phyloP scores from a whole-genome alignment of 768 basidiomycete genomes.

The Collybia sordida region DNA sequence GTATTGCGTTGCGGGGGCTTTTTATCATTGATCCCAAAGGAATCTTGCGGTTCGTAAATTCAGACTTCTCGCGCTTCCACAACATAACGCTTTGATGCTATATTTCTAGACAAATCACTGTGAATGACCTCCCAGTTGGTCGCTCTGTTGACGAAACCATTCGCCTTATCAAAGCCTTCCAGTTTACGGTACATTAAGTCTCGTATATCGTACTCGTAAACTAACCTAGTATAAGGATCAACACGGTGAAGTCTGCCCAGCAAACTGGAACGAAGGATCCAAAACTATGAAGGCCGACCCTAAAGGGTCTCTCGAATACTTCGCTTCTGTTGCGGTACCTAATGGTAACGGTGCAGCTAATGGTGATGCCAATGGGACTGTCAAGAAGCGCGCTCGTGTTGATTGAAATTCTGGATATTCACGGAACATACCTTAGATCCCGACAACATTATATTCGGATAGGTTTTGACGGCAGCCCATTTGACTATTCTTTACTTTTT shows the following conservation, averaged over 20 bases:
- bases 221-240: constrained; percentile 52
- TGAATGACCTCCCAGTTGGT: constrained; percentile 95
- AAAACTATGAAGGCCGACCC: constrained; percentile 86
- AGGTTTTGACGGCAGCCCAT: no score
- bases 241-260: constrained; percentile 92
- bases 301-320: constrained; percentile 72
- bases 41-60: constrained; percentile 50
- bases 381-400: constrained; percentile 60
- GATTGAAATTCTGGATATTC: constrained; percentile 27
- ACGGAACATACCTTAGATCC: no score
- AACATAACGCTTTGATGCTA: background rate
- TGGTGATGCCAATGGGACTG: constrained; percentile 33
- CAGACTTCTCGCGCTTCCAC: background rate
- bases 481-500: no score
- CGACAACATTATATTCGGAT: no score
- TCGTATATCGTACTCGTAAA: background rate
- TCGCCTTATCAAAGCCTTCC: constrained; percentile 91
- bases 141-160: constrained; percentile 93
- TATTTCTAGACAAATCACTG: constrained; percentile 66
- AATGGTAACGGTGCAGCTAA: constrained; percentile 17
- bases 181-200: constrained; percentile 68
- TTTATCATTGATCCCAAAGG: constrained; percentile 90
- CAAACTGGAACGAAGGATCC: constrained; percentile 81
- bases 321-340: constrained; percentile 31
- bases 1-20: constrained; percentile 83